Evolutionary conservation across 768 basidiomycete genomes (phyloP), one percentile per base, ranked within the genome.

Genomic region (Trametes gibbosa): DNA sequence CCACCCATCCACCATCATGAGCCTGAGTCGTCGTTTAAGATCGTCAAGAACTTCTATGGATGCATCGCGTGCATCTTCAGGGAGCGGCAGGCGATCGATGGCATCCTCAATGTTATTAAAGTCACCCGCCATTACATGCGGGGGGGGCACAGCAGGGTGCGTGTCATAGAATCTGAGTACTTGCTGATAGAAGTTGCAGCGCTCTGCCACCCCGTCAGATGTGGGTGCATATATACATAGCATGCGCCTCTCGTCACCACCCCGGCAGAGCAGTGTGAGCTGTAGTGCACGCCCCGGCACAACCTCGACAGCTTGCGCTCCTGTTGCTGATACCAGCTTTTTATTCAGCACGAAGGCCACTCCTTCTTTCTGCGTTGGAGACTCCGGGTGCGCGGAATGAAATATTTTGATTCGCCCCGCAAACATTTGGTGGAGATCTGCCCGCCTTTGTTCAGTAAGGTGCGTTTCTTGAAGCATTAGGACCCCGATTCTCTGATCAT

Each of bases 391-490:
- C 3, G 27, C 40, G 2, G 50, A 43, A 29, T 43, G 40, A 24
- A 56, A 29, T 7, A 62, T 49, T n/a, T 48, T 57, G 0, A 62
- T 2, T 8, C 40, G 27, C 0, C 24, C 35, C 2, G 34, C 45
- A 16, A 23, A 58, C 37, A 53, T 51, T 5, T 37, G 27, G 2
- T 62, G 45, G 6, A 62, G 17, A 8, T 42, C 46, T 3, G 51
- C 45, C 1, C 40, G 27, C 0, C 53, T 23, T 16, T 50, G 19
- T 1, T 25, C 25, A 0, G 56, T 58, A 0, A 62, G 56, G 37
- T 62, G 61, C 16, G 61, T 58, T 34, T 62, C 61, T 41, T 62
- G 61, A 1, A 62, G 21, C n/a, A 56, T 29, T 1, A 62, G 19
- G 0, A 62, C 8, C 12, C 34, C 61, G 1, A 62, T 49, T 5